Evolutionary conservation across 148 eudicot species (phyloP).

Genomic region (Cornus florida): DNA sequence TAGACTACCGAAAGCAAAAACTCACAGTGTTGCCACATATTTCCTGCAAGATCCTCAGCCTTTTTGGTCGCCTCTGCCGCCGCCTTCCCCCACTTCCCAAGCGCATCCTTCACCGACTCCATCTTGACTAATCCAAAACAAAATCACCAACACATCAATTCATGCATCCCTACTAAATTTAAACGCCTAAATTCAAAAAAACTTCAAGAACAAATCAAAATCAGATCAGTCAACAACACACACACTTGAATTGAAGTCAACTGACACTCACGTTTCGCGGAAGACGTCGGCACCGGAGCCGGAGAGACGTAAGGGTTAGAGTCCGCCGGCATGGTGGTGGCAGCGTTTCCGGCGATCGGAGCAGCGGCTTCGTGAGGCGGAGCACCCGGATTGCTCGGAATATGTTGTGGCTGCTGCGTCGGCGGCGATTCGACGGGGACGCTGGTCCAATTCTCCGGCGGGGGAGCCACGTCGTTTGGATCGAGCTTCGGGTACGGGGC

Average conservation of each 20-base stretch:
- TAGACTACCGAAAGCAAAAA: neutral
- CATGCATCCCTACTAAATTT: neutral
- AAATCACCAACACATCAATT: neutral
- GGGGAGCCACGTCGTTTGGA: conserved; percentile 67
- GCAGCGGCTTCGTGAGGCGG: conserved; percentile 12
- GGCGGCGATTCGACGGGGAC: conserved; percentile 28
- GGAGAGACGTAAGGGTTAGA: conserved; percentile 82
- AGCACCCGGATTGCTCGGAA: conserved; percentile 14
- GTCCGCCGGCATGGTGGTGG: conserved; percentile 76
- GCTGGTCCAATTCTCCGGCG: conserved; percentile 31
- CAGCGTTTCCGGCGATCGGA: conserved; percentile 16
- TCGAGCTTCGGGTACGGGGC: conserved; percentile 86
- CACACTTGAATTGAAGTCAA: neutral
- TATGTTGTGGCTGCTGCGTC: conserved; percentile 10
- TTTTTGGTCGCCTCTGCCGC: conserved; percentile 83
- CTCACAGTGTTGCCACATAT: conserved; percentile 96
- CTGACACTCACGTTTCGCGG: conserved; percentile 44
- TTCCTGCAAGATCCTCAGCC: conserved; percentile 81
- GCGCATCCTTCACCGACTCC: conserved; percentile 75
- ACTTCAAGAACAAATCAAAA: neutral
- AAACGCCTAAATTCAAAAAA: neutral
- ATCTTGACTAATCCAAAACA: conserved; percentile 43
- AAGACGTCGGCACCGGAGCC: conserved; percentile 47
- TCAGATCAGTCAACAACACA: neutral
- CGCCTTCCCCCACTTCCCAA: conserved; percentile 82